Evolutionary conservation across 2,329 filamentous ascomycete species (phyloP), one percentile per base, ranked within the genome.

Genomic region (Seiridium cupressi): DNA sequence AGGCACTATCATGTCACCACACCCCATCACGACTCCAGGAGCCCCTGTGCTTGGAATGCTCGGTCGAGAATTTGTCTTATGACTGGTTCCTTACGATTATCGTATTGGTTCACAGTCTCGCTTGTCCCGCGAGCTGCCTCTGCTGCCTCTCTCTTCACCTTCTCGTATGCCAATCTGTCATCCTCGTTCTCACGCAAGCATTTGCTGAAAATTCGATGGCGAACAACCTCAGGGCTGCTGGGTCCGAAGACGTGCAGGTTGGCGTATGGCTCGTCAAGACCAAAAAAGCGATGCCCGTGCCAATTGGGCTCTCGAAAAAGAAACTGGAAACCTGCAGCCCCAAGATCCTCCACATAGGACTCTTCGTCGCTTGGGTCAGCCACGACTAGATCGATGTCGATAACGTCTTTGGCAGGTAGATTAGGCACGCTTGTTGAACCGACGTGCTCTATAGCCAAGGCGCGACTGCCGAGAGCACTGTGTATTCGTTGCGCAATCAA

Each of bases 321-420:
- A 54, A 83, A 82, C 11, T 74, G 70, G 55, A 83, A 83, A 0
- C 79, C 79, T 0, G 66, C 73, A 0, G 65, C 62, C 64, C 82
- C 78, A 3, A 84, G 77, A 3, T 68, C 68, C 2, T 72, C 65
- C 6, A 76, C 77, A 61, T 83, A 84, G 1, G 69, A 67, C 2
- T 62, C 67, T 63, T 84, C 81, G 44, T 77, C 72, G 9, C 64
- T 63, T 32, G 74, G 60, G 53, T 81, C 72, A 3, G 65, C 53
- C 6, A 84, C 73, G 3, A 77, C 72, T 7, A 84, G 68, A 64
- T 84, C 83, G 35, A 85, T 74, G 65, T 85, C 82, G 51, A 85
- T 80, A 51, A 84, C 70, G 36, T 74, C 72, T 69, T 85, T 84
- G 51, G 83, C 82, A 0, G 79, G 73, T 3, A 85, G 74, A 6